Percentiles rank a stretch among this genome's conserved stretches.
Evolutionary conservation across 2,329 filamentous ascomycete genomes (phyloP).

Genomic region (Aspergillus felis): DNA sequence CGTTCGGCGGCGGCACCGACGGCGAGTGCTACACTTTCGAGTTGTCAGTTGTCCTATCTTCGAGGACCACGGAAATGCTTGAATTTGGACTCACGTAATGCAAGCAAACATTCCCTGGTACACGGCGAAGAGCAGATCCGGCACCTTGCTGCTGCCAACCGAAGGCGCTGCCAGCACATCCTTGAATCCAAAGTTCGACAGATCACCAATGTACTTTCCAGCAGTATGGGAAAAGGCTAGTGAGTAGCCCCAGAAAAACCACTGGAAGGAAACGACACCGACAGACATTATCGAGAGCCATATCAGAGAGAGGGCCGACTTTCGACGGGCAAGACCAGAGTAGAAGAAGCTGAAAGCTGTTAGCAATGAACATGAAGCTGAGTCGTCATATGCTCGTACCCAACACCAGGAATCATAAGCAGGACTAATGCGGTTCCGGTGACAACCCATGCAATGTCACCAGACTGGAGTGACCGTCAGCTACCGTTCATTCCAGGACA

Average conservation of each 20-base stretch:
- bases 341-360: constrained; percentile 70
- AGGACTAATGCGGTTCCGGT: constrained; percentile 74
- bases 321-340: constrained; percentile 81
- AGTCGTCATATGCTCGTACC: constrained; percentile 39
- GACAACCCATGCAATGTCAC: constrained; percentile 79
- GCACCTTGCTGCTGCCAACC: constrained; percentile 67
- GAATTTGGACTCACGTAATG: constrained; percentile 64
- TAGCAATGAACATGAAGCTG: constrained; percentile 7
- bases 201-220: constrained; percentile 70
- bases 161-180: constrained; percentile 72
- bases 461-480: constrained; percentile 52
- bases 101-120: constrained; percentile 62
- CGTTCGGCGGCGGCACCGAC: constrained; percentile 82
- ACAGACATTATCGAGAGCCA: constrained; percentile 80
- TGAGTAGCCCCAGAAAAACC: constrained; percentile 95
- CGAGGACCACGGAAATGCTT: neutral
- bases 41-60: constrained; percentile 26
- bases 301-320: constrained; percentile 81
- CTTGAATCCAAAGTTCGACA: constrained; percentile 74
- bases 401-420: constrained; percentile 90
- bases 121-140: constrained; percentile 78
- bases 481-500: neutral
- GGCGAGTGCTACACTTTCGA: constrained; percentile 67
- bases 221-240: constrained; percentile 76
- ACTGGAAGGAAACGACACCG: constrained; percentile 79